Evolutionary conservation across 352 stramenopile genomes (phyloP).

Genomic region (Pythium sp.): DNA sequence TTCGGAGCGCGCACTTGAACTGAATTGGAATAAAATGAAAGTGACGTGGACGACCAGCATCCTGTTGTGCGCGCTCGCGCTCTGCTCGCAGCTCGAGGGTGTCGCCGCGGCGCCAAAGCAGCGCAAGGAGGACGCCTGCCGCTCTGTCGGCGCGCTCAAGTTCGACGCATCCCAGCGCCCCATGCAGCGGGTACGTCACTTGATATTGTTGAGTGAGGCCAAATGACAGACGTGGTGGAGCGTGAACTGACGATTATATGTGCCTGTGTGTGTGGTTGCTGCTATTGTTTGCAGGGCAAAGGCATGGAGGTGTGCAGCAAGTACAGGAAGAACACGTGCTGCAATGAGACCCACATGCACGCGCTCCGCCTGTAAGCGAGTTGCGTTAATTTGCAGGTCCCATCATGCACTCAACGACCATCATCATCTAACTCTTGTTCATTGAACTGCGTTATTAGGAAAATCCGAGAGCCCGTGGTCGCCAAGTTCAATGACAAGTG

Average conservation of each 20-base stretch:
- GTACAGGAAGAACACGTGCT: constrained; percentile 81
- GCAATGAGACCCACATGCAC: constrained; percentile 64
- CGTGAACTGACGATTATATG: not conserved
- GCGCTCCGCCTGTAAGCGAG: constrained; percentile 54
- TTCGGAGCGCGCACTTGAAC: not conserved
- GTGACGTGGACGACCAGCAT: constrained; percentile 15
- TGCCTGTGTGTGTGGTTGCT: not conserved
- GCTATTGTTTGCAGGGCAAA: constrained; percentile 32
- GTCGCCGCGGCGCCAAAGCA: constrained; percentile 22
- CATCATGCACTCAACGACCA: not conserved
- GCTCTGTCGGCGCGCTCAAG: constrained; percentile 63
- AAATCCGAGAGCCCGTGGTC: constrained; percentile 75
- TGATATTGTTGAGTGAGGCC: not conserved
- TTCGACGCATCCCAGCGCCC: constrained; percentile 59
- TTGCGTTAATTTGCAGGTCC: constrained; percentile 3
- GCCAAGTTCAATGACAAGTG: constrained; percentile 71
- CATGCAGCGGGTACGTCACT: constrained; percentile 56
- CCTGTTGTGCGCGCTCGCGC: constrained; percentile 22
- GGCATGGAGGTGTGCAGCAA: constrained; percentile 77
- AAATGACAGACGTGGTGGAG: not conserved
- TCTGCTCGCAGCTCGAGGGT: constrained; percentile 18
- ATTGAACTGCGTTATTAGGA: constrained; percentile 28
- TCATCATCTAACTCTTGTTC: not conserved
- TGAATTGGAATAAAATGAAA: constrained; percentile 14
- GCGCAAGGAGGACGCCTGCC: constrained; percentile 41